phyloP scores from a whole-genome alignment of 2,329 filamentous ascomycete species.

The Aspergillus candidus region DNA sequence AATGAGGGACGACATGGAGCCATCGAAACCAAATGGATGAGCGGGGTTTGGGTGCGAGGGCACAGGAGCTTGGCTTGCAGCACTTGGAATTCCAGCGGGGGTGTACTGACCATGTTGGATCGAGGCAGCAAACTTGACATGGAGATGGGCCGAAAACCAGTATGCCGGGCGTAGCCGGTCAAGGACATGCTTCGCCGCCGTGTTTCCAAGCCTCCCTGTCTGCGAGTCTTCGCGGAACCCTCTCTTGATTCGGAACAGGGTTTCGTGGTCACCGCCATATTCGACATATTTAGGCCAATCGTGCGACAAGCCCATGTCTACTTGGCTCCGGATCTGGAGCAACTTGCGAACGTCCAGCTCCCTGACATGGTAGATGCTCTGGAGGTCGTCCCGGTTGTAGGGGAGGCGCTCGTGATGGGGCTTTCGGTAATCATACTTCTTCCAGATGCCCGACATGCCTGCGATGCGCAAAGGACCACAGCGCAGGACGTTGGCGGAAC shows the following conservation, averaged over 20 bases:
- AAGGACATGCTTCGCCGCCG: conserved; percentile 72
- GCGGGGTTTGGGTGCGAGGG: not conserved
- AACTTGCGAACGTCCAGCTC: conserved; percentile 90
- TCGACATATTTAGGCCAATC: conserved; percentile 91
- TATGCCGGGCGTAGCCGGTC: conserved; percentile 72
- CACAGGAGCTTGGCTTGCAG: not conserved
- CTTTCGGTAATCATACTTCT: conserved; percentile 78
- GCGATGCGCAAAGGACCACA: conserved; percentile 82
- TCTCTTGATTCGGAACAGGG: conserved; percentile 67
- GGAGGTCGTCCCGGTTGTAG: conserved; percentile 69
- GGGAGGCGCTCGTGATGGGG: conserved; percentile 80
- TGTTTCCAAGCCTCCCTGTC: conserved; percentile 69
- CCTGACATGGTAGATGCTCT: conserved; percentile 80
- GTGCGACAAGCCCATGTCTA: conserved; percentile 88
- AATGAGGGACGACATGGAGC: conserved; percentile 11
- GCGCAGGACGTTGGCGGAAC: conserved; percentile 80
- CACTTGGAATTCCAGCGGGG: conserved; percentile 1
- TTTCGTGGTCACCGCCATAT: conserved; percentile 62
- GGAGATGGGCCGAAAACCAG: conserved; percentile 93
- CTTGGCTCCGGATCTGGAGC: conserved; percentile 73
- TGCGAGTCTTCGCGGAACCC: conserved; percentile 70
- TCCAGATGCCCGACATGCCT: conserved; percentile 91
- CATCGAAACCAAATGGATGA: conserved; percentile 17
- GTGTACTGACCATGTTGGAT: conserved; percentile 42
- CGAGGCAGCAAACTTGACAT: conserved; percentile 73